phyloP scores from a whole-genome alignment of 108 stramenopile species.

The Pseudonitzschia multistriata region DNA sequence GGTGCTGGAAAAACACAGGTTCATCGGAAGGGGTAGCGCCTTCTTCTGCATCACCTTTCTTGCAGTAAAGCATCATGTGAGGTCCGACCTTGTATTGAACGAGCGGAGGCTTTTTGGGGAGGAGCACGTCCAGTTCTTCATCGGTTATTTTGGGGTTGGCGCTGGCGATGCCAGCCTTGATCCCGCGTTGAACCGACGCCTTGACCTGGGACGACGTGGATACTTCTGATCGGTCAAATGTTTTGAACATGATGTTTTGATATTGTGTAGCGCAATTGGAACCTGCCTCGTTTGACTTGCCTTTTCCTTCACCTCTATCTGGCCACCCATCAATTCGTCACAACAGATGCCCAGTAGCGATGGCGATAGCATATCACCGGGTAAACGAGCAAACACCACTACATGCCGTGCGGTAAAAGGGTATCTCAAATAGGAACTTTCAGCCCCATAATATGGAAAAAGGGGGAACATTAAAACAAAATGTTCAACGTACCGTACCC shows the following conservation, averaged over 20 bases:
- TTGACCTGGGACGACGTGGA: conserved; percentile 89
- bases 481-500: too few species aligned
- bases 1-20: conserved; percentile 88
- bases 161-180: conserved; percentile 62
- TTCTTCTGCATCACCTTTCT: conserved; percentile 42
- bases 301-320: too few species aligned
- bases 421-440: too few species aligned
- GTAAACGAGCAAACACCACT: too few species aligned
- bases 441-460: too few species aligned
- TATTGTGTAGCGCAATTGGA: neutral
- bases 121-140: conserved; percentile 76
- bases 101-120: conserved; percentile 89
- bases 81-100: conserved; percentile 84
- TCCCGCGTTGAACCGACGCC: conserved; percentile 77
- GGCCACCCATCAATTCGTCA: too few species aligned
- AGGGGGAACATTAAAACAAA: too few species aligned
- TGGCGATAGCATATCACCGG: too few species aligned
- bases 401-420: too few species aligned
- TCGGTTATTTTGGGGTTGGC: conserved; percentile 78
- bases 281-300: too few species aligned
- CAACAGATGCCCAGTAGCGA: too few species aligned
- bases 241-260: conserved; percentile 67
- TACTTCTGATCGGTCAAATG: conserved; percentile 76
- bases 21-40: conserved; percentile 56
- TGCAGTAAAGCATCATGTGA: conserved; percentile 81